Evolutionary conservation across 306 rosid genomes (phyloP).

Genomic region (Fagus crenata): DNA sequence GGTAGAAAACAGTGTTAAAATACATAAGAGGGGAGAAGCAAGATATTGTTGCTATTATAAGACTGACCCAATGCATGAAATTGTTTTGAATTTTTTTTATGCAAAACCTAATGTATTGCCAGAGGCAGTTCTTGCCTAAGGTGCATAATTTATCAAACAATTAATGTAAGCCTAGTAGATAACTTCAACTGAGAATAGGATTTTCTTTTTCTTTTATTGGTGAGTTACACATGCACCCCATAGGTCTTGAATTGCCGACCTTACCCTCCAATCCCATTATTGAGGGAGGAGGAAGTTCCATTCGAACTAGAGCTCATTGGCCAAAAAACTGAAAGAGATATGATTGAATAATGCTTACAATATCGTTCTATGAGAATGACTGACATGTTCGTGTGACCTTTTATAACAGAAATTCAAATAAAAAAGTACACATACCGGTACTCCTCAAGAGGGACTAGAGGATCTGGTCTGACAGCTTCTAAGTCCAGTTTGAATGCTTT

Average conservation of each 20-base stretch:
- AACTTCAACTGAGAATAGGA: neutral
- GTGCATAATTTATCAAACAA: neutral
- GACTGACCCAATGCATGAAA: neutral
- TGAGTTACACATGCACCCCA: too few relatives aligned
- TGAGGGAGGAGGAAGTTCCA: too few relatives aligned
- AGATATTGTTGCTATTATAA: neutral
- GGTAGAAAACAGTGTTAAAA: neutral
- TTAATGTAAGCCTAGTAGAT: neutral
- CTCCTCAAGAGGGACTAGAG: constrained; percentile 92
- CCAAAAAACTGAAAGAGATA: neutral
- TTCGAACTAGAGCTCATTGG: too few relatives aligned
- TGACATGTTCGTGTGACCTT: neutral
- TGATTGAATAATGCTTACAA: neutral
- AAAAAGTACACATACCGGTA: constrained; percentile 57
- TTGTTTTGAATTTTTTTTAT: neutral
- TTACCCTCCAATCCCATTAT: too few relatives aligned
- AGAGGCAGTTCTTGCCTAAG: neutral
- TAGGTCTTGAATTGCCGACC: too few relatives aligned
- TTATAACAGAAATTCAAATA: neutral
- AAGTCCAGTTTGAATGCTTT: constrained; percentile 89
- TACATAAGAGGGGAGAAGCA: neutral
- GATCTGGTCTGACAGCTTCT: constrained; percentile 96
- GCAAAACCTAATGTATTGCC: neutral
- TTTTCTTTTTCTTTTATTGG: too few relatives aligned
- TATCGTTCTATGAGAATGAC: neutral